phyloP scores from a whole-genome alignment of 345 rosid genomes.

The Hibiscus mutabilis region DNA sequence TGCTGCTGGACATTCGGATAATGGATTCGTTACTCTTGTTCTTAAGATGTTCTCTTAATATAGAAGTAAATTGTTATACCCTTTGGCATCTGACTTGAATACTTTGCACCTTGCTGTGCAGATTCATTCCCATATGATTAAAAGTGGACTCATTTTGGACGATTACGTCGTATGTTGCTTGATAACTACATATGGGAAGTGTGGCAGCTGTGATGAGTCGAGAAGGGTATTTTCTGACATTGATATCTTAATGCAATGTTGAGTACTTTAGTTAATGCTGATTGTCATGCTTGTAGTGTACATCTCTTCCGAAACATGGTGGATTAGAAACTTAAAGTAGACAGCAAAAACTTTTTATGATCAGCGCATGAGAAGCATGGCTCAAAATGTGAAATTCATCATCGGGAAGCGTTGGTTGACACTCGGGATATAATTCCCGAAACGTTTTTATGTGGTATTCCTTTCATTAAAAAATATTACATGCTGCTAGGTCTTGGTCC shows the following conservation, averaged over 20 bases:
- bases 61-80: constrained; percentile 26
- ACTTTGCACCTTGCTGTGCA: constrained; percentile 22
- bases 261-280: constrained; percentile 16
- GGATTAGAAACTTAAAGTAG: constrained; percentile 20
- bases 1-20: constrained; percentile 32
- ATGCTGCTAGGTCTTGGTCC: no score
- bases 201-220: constrained; percentile 21
- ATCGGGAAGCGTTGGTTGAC: no score
- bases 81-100: constrained; percentile 22
- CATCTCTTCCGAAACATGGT: constrained; percentile 21
- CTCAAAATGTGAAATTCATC: constrained; percentile 53
- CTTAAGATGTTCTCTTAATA: constrained; percentile 18
- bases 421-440: no score
- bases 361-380: constrained; percentile 55
- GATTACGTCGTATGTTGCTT: constrained; percentile 28
- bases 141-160: constrained; percentile 23
- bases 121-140: constrained; percentile 27
- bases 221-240: constrained; percentile 22
- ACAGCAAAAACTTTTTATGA: constrained; percentile 27
- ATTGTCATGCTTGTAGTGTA: constrained; percentile 26
- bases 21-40: constrained; percentile 24
- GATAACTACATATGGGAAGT: constrained; percentile 30
- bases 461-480: no score
- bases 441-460: no score
- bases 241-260: constrained; percentile 24